Base-by-base conservation (phyloP, 805 yeast species). In the Millerozyma miso region DNA sequence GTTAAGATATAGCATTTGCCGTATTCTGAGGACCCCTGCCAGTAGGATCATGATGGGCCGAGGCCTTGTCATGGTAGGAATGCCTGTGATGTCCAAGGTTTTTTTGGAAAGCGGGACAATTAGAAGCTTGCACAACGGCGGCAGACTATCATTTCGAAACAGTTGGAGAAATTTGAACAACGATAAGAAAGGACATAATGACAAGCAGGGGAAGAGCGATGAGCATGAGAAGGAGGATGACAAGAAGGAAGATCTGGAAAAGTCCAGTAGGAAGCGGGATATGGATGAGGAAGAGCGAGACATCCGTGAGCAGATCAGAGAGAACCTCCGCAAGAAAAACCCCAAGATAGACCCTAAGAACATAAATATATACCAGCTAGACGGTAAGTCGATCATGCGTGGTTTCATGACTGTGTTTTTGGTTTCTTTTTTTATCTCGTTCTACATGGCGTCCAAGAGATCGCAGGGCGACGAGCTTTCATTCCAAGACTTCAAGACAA, bases 401-500 rank as follows among this genome's bases (percentile, higher is more conserved):
- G 42, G 48, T 4, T 42, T 54, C 29, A 51, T 53, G 8, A 49
- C 59, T 3, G 38, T 63, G 3, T 49, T 60, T 33, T 52, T 57
- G 19, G 43, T 59, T 0, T 44, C 55, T 20, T 33, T 52, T 10
- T 33, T 50, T 5, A 37, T 50, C 3, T 43, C 45, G 14, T 42
- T 48, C 29, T 38, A 43, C 35, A 31, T 40, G 32, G 41, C 45
- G 18, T 47, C 38, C 23, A 43, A 37, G 17, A 39, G 35, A 16
- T 39, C 33, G 17, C 56, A 55, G 31, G 48, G 44, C 34, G 58
- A 65, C 41, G 69, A 65, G 43, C 58, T 69, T 41, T 63, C 90
- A 1, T 84, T 82, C 72, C 96, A 88, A 66, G 95, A 88, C 56
- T 89, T 90, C 72, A 84, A 85, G 60, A 73, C 83, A n/a, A 79